Evolutionary conservation across 164 flowering plant genomes (phyloP).

Genomic region (Warburgia ugandensis): DNA sequence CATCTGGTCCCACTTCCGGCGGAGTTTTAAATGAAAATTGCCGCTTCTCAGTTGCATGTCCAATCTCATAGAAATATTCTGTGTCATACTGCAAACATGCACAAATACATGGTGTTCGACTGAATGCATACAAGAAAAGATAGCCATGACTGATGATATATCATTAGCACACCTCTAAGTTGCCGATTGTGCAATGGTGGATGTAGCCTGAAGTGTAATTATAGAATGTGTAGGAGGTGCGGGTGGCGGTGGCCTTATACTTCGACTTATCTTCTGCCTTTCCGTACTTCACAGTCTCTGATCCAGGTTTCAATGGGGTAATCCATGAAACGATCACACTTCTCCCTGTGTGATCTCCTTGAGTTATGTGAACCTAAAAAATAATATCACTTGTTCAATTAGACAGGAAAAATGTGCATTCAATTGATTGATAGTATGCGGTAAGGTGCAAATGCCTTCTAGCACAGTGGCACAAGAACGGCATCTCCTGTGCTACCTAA

Average conservation of each 20-base stretch:
- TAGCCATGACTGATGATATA: too few species aligned
- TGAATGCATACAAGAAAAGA: too few species aligned
- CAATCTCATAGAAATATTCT: too few species aligned
- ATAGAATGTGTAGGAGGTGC: background rate
- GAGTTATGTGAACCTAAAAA: constrained; percentile 73
- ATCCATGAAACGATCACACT: constrained; percentile 80
- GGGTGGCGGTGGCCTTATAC: background rate
- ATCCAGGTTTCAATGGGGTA: constrained; percentile 50
- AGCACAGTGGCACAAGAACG: background rate
- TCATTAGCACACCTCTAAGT: constrained; percentile 23
- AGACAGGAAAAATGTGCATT: background rate
- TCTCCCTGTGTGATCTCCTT: constrained; percentile 65
- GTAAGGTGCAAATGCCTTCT: background rate
- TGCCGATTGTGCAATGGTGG: constrained; percentile 33
- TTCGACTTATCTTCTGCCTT: constrained; percentile 16
- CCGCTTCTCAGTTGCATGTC: too few species aligned
- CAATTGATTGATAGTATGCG: too few species aligned
- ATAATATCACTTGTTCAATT: too few species aligned
- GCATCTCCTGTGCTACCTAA: background rate
- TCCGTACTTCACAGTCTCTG: constrained; percentile 46
- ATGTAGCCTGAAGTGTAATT: constrained; percentile 44
- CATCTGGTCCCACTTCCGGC: too few species aligned
- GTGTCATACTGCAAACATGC: too few species aligned
- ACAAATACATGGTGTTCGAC: too few species aligned
- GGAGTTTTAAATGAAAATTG: too few species aligned